Evolutionary conservation across 306 rosid species (phyloP).

Genomic region (Phaseolus lunatus): DNA sequence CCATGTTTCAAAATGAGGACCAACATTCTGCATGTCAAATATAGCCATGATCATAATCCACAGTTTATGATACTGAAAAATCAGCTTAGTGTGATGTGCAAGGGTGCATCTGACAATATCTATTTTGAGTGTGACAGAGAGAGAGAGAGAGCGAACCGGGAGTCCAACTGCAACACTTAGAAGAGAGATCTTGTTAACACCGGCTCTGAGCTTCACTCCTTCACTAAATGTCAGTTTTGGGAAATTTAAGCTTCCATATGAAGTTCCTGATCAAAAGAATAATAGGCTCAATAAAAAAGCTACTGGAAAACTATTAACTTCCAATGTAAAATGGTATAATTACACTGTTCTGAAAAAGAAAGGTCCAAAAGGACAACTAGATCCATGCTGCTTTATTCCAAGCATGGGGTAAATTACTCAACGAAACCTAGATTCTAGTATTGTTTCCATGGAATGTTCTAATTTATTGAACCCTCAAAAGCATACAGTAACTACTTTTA

Average conservation of each 20-base stretch:
- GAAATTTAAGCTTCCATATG: constrained; percentile 85
- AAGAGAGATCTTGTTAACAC: constrained; percentile 85
- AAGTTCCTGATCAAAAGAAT: constrained; percentile 68
- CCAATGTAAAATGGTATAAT: neutral
- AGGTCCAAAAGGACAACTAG: constrained; percentile 16
- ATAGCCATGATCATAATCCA: constrained; percentile 32
- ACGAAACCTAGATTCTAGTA: constrained; percentile 15
- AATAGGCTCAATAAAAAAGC: constrained; percentile 25
- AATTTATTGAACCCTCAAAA: constrained; percentile 11
- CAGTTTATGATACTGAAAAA: constrained; percentile 19
- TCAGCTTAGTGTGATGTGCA: constrained; percentile 2
- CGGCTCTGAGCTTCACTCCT: constrained; percentile 77
- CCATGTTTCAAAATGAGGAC: constrained; percentile 99
- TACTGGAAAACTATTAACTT: constrained; percentile 18
- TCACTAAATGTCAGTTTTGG: constrained; percentile 84
- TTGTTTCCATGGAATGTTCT: constrained; percentile 25
- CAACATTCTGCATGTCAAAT: constrained; percentile 73
- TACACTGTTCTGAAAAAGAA: constrained; percentile 4
- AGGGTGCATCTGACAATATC: neutral
- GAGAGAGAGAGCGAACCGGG: constrained; percentile 64
- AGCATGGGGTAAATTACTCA: constrained; percentile 13
- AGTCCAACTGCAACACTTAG: constrained; percentile 97
- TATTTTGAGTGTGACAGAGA: constrained; percentile 27
- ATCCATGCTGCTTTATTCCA: constrained; percentile 17
- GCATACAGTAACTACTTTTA: neutral